Percentiles rank a stretch among this genome's conserved stretches.
phyloP scores from a whole-genome alignment of 208 protist species.

The Crithidia thermophila region DNA sequence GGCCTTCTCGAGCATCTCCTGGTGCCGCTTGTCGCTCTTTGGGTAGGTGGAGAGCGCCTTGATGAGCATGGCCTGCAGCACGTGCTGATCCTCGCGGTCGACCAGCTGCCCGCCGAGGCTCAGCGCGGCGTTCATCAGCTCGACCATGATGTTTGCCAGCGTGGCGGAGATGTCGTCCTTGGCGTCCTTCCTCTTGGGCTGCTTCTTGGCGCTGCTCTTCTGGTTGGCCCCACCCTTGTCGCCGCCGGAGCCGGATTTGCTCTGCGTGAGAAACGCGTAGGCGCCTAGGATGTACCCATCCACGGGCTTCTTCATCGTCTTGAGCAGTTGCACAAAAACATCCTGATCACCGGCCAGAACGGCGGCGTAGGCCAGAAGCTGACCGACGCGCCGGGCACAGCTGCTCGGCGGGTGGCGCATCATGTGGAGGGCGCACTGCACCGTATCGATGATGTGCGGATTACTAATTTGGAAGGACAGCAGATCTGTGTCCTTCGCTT shows the following conservation, averaged over 20 bases:
- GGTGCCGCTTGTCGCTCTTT: slow-evolving; percentile 78
- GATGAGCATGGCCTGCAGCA: slow-evolving; percentile 80
- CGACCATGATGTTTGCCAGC: slow-evolving; percentile 79
- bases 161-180: slow-evolving; percentile 77
- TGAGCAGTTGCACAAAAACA: slow-evolving; percentile 88
- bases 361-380: slow-evolving; percentile 84
- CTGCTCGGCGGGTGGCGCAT: slow-evolving; percentile 76
- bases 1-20: slow-evolving; percentile 86
- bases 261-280: slow-evolving; percentile 74
- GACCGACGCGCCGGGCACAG: slow-evolving; percentile 67
- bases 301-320: slow-evolving; percentile 92
- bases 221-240: slow-evolving; percentile 13
- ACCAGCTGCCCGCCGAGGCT: slow-evolving; percentile 89
- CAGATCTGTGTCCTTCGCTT: slow-evolving; percentile 71
- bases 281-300: slow-evolving; percentile 87
- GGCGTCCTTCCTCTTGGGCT: slow-evolving; percentile 33
- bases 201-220: slow-evolving; percentile 36
- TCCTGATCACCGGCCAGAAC: slow-evolving; percentile 72
- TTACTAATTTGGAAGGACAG: slow-evolving; percentile 78
- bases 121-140: slow-evolving; percentile 88
- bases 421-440: slow-evolving; percentile 90
- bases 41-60: slow-evolving; percentile 70
- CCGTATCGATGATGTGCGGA: slow-evolving; percentile 82
- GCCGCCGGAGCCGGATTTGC: slow-evolving; percentile 37
- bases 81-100: slow-evolving; percentile 86